Evolutionary conservation across 495 filamentous ascomycete species (phyloP).

Genomic region (Hyaloscypha hepaticicola): DNA sequence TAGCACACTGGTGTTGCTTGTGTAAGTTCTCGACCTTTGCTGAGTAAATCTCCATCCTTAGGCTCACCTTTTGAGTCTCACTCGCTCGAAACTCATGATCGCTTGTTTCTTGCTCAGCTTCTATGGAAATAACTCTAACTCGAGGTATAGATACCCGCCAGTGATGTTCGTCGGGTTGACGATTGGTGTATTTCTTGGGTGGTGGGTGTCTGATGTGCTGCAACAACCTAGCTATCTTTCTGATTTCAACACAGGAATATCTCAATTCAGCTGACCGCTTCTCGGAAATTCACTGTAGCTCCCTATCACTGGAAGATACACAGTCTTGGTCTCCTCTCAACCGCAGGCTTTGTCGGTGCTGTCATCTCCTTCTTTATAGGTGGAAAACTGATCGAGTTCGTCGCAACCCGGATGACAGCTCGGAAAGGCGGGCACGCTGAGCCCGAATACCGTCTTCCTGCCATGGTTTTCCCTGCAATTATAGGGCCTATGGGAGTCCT

Average conservation of each 20-base stretch:
- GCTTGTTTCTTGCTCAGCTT: background rate
- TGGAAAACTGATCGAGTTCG: constrained; percentile 13
- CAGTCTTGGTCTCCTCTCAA: constrained; percentile 14
- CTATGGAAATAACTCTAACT: background rate
- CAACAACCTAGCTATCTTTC: background rate
- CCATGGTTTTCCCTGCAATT: constrained; percentile 16
- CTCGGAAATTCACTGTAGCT: constrained; percentile 13
- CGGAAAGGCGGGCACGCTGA: constrained; percentile 10
- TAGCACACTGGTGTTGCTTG: constrained; percentile 6
- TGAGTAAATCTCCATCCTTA: background rate
- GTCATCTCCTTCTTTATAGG: constrained; percentile 20
- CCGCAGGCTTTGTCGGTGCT: constrained; percentile 13
- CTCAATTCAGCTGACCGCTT: constrained; percentile 13
- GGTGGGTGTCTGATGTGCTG: background rate
- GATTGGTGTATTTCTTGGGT: constrained; percentile 17
- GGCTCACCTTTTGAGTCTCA: background rate
- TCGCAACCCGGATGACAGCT: constrained; percentile 14
- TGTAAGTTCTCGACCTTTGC: background rate
- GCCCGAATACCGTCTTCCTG: constrained; percentile 16
- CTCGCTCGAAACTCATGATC: background rate
- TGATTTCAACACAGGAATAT: constrained; percentile 8
- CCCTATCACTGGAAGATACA: constrained; percentile 19
- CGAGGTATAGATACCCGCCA: constrained; percentile 8
- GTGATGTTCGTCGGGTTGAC: constrained; percentile 13
- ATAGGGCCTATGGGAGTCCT: constrained; percentile 17